Percentiles rank a stretch among this genome's conserved stretches.
These are phyloP conservation scores for Epichloe brachyelytri DNA, from an alignment of 2,329 filamentous ascomycete genomes.

Conservation along the genomic window DNA sequence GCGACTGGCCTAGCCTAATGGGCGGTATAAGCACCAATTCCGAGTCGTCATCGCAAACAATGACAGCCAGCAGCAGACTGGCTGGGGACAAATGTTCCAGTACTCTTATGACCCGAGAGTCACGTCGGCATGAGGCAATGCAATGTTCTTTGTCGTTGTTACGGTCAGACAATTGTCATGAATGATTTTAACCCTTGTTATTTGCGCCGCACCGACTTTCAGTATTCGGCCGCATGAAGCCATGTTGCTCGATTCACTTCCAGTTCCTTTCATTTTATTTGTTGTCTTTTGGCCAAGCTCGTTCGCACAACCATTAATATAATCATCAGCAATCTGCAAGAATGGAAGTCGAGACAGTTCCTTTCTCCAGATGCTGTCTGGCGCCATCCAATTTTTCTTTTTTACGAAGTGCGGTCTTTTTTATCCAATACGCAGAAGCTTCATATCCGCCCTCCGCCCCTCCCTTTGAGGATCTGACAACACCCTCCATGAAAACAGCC, in stretches of 20 bases:
- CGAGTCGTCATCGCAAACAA: slow-evolving; percentile 13
- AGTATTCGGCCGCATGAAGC: neutral
- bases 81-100: slow-evolving; percentile 3
- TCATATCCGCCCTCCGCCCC: neutral
- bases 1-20: slow-evolving; percentile 28
- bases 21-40: slow-evolving; percentile 22
- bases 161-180: neutral
- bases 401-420: neutral
- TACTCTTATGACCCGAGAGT: slow-evolving; percentile 4
- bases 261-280: neutral
- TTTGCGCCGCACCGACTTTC: neutral
- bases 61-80: neutral
- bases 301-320: neutral
- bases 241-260: neutral
- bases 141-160: neutral
- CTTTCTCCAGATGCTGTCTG: neutral
- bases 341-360: neutral
- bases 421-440: neutral
- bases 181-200: neutral
- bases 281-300: neutral
- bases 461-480: neutral
- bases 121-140: slow-evolving; percentile 1
- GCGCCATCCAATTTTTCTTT: neutral
- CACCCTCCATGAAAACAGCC: neutral
- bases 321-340: neutral